These are phyloP conservation scores for Manihot esculenta DNA, from an alignment of 441 rosid species.

Conservation along the genomic window DNA sequence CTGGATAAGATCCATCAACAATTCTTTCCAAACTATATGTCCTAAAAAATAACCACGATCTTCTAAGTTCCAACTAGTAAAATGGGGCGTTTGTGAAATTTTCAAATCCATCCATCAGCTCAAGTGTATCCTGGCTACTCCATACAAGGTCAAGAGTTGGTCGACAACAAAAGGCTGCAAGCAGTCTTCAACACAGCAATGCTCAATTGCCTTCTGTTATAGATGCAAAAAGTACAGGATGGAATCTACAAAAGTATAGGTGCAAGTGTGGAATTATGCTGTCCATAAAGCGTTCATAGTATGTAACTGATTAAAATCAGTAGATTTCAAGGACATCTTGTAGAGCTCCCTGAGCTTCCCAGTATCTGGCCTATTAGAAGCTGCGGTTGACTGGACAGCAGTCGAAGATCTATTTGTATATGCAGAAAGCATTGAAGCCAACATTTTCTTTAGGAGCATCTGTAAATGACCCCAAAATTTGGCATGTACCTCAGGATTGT, in stretches of 20 bases:
- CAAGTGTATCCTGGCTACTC: no score
- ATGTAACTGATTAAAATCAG: conserved; percentile 47
- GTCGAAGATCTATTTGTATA: conserved; percentile 38
- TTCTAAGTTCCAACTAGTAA: no score
- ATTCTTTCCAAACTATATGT: no score
- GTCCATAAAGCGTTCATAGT: conserved; percentile 65
- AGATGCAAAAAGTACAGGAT: background rate
- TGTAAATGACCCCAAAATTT: conserved; percentile 80
- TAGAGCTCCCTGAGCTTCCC: conserved; percentile 76
- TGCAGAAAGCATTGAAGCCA: conserved; percentile 42
- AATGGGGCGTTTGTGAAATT: no score
- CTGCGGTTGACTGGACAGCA: conserved; percentile 30
- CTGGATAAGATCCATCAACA: no score
- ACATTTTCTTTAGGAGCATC: conserved; percentile 62
- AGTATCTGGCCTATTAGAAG: conserved; percentile 41
- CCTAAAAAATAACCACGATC: no score
- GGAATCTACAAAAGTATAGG: background rate
- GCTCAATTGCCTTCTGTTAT: background rate
- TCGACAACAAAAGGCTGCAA: background rate
- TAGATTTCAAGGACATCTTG: conserved; percentile 64
- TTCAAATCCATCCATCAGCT: no score
- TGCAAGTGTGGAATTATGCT: conserved; percentile 23
- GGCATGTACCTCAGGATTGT: conserved; percentile 44
- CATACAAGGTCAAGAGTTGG: background rate
- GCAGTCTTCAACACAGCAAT: background rate